Evolutionary conservation across 805 yeast genomes (phyloP).

Genomic region (Saccharomycopsis lassenensis): DNA sequence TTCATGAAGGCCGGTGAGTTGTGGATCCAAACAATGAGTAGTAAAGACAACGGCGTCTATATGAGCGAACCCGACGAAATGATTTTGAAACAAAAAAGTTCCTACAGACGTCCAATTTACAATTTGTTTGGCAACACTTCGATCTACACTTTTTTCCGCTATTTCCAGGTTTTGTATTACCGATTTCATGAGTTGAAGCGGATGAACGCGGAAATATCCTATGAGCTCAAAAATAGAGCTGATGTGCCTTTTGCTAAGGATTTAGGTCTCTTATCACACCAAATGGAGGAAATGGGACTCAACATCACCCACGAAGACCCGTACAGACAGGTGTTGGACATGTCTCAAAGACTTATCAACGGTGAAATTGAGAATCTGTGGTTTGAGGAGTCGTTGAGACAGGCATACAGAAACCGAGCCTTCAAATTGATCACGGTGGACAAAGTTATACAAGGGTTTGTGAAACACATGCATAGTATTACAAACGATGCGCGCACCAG

Average conservation of each 20-base stretch:
- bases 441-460: slow-evolving; percentile 58
- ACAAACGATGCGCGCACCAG: slow-evolving; percentile 71
- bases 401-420: slow-evolving; percentile 70
- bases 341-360: slow-evolving; percentile 57
- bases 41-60: slow-evolving; percentile 23
- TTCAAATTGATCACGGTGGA: slow-evolving; percentile 72
- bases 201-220: slow-evolving; percentile 41
- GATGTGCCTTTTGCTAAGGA: slow-evolving; percentile 61
- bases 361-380: slow-evolving; percentile 74
- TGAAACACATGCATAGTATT: slow-evolving; percentile 79
- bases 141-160: slow-evolving; percentile 66
- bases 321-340: slow-evolving; percentile 53
- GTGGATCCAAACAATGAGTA: slow-evolving; percentile 32
- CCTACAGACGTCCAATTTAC: slow-evolving; percentile 20
- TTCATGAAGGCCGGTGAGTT: slow-evolving; percentile 36
- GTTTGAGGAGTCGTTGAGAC: slow-evolving; percentile 74
- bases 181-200: slow-evolving; percentile 55
- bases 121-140: slow-evolving; percentile 69
- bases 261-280: slow-evolving; percentile 55
- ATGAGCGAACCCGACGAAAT: slow-evolving; percentile 20
- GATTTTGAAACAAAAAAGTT: too few species aligned
- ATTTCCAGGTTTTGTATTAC: slow-evolving; percentile 53
- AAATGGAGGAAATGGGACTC: slow-evolving; percentile 57
- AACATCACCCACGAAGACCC: slow-evolving; percentile 28
- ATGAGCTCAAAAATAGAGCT: slow-evolving; percentile 43